Percentiles rank a stretch among this genome's conserved stretches.
Evolutionary conservation across 495 filamentous ascomycete genomes (phyloP).

Genomic region (Thermochaetoides thermophila): DNA sequence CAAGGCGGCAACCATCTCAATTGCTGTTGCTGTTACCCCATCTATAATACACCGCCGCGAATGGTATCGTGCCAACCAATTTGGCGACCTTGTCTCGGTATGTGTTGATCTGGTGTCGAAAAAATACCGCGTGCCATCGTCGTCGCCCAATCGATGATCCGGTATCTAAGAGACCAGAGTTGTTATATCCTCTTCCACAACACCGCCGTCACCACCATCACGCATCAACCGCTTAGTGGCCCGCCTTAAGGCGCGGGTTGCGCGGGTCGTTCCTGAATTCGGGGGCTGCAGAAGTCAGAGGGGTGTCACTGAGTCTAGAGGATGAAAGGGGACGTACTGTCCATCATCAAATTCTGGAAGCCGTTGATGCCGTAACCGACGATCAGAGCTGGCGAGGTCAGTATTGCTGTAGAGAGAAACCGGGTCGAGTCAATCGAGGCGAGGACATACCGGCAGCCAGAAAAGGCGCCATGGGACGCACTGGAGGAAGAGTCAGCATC

Average conservation of each 20-base stretch:
- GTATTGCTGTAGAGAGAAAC: too few relatives aligned
- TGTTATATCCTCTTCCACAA: too few relatives aligned
- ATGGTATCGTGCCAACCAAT: too few relatives aligned
- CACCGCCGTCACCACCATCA: conserved; percentile 4
- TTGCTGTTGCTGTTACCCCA: too few relatives aligned
- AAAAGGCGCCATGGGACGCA: conserved; percentile 80
- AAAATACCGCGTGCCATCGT: too few relatives aligned
- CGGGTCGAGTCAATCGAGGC: not conserved
- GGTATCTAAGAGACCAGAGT: too few relatives aligned
- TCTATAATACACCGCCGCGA: too few relatives aligned
- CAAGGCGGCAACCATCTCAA: too few relatives aligned
- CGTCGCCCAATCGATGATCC: too few relatives aligned
- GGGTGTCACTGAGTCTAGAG: not conserved
- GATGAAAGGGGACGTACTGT: conserved; percentile 48
- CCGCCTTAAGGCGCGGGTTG: conserved; percentile 58
- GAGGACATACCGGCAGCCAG: conserved; percentile 74
- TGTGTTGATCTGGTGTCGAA: too few relatives aligned
- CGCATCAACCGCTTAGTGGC: conserved; percentile 17
- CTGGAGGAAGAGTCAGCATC: conserved; percentile 34
- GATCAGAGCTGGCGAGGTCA: conserved; percentile 45
- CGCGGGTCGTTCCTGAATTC: conserved; percentile 94
- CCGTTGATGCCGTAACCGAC: conserved; percentile 82
- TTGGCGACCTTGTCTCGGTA: too few relatives aligned
- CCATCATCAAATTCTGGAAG: conserved; percentile 50
- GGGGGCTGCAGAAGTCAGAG: conserved; percentile 41